Percentiles rank a stretch among this genome's conserved stretches.
Conservation (phyloP, 225 moss, liverwort and hornwort species). For the Physcomitrium patens region DNA sequence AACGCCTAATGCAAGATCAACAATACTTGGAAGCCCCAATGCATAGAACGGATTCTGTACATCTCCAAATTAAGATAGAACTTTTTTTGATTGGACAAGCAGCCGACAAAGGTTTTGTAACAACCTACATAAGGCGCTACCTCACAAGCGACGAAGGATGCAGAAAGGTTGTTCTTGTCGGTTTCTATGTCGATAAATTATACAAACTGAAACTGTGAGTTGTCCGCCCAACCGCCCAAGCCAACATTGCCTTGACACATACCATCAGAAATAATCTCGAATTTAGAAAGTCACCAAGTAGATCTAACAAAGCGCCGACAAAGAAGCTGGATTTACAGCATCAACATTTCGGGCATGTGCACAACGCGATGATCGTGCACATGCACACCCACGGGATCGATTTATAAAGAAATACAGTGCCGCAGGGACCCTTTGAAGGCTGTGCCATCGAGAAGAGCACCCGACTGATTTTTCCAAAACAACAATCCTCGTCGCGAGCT, state of each 20-base stretch:
- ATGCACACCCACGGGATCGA: too few species aligned
- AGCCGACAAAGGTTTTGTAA: too few species aligned
- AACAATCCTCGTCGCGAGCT: not conserved
- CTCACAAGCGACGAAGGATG: not conserved
- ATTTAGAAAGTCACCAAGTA: accelerated
- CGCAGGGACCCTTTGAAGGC: too few species aligned
- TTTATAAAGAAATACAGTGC: too few species aligned
- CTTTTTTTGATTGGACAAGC: too few species aligned
- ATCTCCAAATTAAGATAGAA: too few species aligned
- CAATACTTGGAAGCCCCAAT: too few species aligned
- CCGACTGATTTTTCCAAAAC: not conserved
- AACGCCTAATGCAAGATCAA: not conserved
- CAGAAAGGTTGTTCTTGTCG: not conserved
- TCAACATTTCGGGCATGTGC: not conserved
- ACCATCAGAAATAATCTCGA: too few species aligned
- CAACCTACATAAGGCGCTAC: not conserved
- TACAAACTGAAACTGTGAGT: not conserved
- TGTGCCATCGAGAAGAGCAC: too few species aligned
- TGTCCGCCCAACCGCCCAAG: too few species aligned
- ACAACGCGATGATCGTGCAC: not conserved
- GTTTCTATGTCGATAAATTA: not conserved
- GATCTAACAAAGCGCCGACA: not conserved
- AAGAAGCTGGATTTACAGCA: not conserved
- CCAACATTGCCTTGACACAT: too few species aligned
- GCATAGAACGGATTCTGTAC: too few species aligned